Base-by-base conservation (phyloP, 352 stramenopile species). In the Globisporangium parvum region DNA sequence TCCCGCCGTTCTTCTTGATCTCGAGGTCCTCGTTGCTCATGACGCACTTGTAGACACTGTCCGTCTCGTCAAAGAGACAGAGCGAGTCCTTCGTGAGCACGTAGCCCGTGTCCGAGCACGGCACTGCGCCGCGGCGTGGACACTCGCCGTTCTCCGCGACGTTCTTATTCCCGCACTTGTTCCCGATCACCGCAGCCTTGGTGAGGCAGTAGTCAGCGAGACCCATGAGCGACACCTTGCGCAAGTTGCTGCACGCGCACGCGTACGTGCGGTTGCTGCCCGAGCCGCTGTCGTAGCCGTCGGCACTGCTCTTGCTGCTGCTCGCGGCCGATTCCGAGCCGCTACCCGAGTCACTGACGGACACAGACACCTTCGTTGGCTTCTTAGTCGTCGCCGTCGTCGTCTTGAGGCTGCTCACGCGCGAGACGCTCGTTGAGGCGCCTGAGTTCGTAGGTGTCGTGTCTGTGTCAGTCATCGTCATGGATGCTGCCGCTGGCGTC, bases 11-110 rank as follows among this genome's bases (percentile, higher is more conserved):
- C 47, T 74, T 73, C 49, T 84, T 76, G 44, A 83, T 84, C 8
- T 87, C 70, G 55, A 87, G 41, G 23, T 91, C 80, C 10, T 85
- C 65, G 28, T 71, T 73, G 59, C 75, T 87, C 17, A 77, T 75
- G 23, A 85, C 75, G 42, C 80, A 91, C 64, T 91, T 88, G 68
- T 83, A 91, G 20, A 76, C 82, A 2, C 76, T 67, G 57, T 88
- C 75, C 44, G 71, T 71, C 11, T 81, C 69, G 55, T 90, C 76
- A 48, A 82, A 63, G 9, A 60, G 60, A 52, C 80, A 91, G 14
- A 82, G 41, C 35, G 77, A 81, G 63, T 91, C 70, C 47, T 84
- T 81, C 39, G 69, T 60, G 42, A 91, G 56, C 17, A 80, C 64
- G 51, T 88, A 77, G 33, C 80, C 80, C 18, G 71, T 83, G 4